Evolutionary conservation across 73 alveolate genomes (phyloP), one percentile per base, ranked within the genome.

Genomic region (Paramecium biaurelia): DNA sequence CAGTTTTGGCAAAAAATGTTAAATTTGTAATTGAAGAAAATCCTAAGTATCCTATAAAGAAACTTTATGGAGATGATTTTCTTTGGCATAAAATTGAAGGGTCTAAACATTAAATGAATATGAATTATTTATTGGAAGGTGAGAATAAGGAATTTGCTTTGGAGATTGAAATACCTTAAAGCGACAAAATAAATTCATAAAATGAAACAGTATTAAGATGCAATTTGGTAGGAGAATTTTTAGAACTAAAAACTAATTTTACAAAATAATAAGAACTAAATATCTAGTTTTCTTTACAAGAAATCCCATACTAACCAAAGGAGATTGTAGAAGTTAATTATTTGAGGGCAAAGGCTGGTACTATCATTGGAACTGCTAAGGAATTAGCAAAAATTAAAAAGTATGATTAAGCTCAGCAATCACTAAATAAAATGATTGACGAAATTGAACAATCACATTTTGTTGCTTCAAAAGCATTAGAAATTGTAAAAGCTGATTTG

Each of bases 1-100:
- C 94, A 43, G 92, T 89, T 6, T 93, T 70, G 49, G 96, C 93
- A 10, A 88, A 93, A 42, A 89, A 93, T 70, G 85, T 93, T 5
- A 92, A 89, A 26, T 28, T 93, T 15, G 12, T 24, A 4, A 49
- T 89, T 7, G 84, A 89, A 45, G 28, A 88, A 43, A 38, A 89
- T 20, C 86, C 84, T 11, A 26, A 30, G 2, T 63, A 63, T 63
- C 41, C 41, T 63, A 79, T 79, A 1, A 11, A 26, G 14, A 79
- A 41, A 45, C 47, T 79, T 2, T 79, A 79, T 79, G 90, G 90
- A 5, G 90, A 79, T 43, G 90, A 79, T 45, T 79, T 79, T 43
- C 32, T 79, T 12, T 79, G 90, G 90, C 47, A 79, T 18, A 47
- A 43, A 41, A 12, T 43, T n/a, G 23, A 21, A 9, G 90, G 28